Evolutionary conservation across 2,329 filamentous ascomycete species (phyloP).

Genomic region (Thelonectria olida): DNA sequence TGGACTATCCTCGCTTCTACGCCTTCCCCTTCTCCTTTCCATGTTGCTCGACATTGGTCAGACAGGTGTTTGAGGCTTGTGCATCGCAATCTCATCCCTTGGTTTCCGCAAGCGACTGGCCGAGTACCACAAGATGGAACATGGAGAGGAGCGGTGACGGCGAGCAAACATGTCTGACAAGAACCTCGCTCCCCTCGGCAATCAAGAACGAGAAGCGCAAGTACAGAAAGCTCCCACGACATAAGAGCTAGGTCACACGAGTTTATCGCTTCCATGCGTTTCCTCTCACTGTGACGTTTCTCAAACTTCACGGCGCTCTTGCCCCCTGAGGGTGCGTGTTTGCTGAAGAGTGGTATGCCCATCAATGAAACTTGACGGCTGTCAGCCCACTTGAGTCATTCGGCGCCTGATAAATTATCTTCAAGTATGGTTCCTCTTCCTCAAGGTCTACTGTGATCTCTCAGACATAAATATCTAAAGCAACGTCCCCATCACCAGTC

Average conservation of each 20-base stretch:
- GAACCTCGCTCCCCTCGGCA: not conserved
- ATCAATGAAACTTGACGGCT: not conserved
- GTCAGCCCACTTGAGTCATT: no score
- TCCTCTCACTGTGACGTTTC: not conserved
- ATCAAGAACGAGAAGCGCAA: not conserved
- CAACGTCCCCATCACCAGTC: no score
- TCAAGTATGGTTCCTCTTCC: no score
- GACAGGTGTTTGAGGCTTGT: constrained; percentile 8
- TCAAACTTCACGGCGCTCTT: not conserved
- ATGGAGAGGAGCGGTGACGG: not conserved
- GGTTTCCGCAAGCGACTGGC: constrained; percentile 15
- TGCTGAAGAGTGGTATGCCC: not conserved
- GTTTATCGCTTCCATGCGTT: no score
- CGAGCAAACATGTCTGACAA: constrained; percentile 15
- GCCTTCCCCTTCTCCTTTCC: not conserved
- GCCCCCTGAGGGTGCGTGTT: not conserved
- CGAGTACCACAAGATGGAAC: constrained; percentile 9
- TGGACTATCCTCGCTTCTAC: not conserved
- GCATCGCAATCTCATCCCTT: constrained; percentile 12
- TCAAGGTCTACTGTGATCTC: no score
- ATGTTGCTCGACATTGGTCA: not conserved
- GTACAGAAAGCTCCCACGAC: not conserved
- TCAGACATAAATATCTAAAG: no score
- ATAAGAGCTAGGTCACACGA: not conserved
- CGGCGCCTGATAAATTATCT: no score